Conservation (phyloP, 169 alveolate genomes). For the Amoebophrya sp. region DNA sequence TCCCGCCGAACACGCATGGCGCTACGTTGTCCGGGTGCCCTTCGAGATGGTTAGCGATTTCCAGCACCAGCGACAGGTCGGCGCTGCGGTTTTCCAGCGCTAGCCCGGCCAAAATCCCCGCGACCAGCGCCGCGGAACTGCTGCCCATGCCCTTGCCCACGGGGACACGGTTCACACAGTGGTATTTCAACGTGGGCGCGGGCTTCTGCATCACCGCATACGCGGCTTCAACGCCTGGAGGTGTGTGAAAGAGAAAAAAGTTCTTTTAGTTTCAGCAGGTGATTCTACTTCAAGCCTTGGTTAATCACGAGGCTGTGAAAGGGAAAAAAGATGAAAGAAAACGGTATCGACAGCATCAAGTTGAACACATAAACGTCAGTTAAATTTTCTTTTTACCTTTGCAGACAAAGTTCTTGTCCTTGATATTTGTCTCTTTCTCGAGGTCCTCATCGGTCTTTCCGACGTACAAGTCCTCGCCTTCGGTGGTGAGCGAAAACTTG, state of each 20-base stretch:
- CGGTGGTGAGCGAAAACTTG: background rate
- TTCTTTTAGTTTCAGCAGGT: too few relatives aligned
- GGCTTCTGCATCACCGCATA: background rate
- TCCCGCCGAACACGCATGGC: constrained; percentile 31
- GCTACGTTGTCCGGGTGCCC: constrained; percentile 40
- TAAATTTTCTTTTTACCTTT: too few relatives aligned
- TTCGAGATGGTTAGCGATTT: background rate
- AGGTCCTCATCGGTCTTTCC: too few relatives aligned
- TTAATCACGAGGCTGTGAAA: too few relatives aligned
- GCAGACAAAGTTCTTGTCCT: too few relatives aligned
- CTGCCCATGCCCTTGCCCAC: constrained; percentile 30
- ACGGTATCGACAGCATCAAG: too few relatives aligned
- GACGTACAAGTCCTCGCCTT: too few relatives aligned
- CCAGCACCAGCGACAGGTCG: background rate
- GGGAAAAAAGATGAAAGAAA: too few relatives aligned
- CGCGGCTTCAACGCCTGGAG: background rate
- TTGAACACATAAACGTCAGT: too few relatives aligned
- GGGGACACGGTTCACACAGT: constrained; percentile 28
- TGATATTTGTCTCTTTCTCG: too few relatives aligned
- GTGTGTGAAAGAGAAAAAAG: too few relatives aligned
- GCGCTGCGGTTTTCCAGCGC: constrained; percentile 20
- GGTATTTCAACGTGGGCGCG: constrained; percentile 7
- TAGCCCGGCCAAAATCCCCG: constrained; percentile 20
- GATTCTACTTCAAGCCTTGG: too few relatives aligned
- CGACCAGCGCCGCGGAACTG: constrained; percentile 24